A percentile compares a stretch with the other conserved stretches of the same genome.
Evolutionary conservation across 306 rosid genomes (phyloP).

Genomic region (Cucurbita argyrosperma): DNA sequence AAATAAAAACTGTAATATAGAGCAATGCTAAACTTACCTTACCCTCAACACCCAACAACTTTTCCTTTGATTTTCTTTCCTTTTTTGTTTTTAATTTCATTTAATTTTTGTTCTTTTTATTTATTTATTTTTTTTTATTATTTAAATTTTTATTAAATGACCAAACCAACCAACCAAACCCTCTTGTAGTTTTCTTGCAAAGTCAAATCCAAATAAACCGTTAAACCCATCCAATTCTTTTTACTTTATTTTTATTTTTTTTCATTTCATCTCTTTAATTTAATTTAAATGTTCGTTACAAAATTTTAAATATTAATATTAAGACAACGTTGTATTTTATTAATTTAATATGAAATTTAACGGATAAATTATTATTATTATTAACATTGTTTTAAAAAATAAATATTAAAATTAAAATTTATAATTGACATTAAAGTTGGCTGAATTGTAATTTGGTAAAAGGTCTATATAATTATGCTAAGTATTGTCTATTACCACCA

Average conservation of each 20-base stretch:
- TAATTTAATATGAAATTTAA: too few relatives aligned
- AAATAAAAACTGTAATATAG: background rate
- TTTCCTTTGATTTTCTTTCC: background rate
- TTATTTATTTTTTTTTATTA: too few relatives aligned
- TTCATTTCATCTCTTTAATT: background rate
- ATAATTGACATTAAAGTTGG: too few relatives aligned
- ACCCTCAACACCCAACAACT: slow-evolving; percentile 17
- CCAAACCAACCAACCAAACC: background rate
- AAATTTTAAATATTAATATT: too few relatives aligned
- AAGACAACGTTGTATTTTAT: too few relatives aligned
- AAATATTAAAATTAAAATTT: too few relatives aligned
- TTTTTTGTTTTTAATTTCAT: background rate
- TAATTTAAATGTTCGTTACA: background rate
- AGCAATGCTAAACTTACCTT: background rate
- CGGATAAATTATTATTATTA: too few relatives aligned
- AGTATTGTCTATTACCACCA: too few relatives aligned
- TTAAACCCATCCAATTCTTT: background rate
- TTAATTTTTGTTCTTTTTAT: background rate
- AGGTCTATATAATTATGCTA: too few relatives aligned
- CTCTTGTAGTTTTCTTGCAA: background rate
- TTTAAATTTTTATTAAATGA: background rate
- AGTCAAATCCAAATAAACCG: background rate
- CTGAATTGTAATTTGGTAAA: too few relatives aligned
- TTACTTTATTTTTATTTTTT: background rate
- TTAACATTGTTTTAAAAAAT: too few relatives aligned